A percentile compares a stretch with the other conserved stretches of the same genome.
These are phyloP conservation scores for Cryoendolithus antarcticus DNA, from an alignment of 2,329 filamentous ascomycete species.

Conservation along the genomic window DNA sequence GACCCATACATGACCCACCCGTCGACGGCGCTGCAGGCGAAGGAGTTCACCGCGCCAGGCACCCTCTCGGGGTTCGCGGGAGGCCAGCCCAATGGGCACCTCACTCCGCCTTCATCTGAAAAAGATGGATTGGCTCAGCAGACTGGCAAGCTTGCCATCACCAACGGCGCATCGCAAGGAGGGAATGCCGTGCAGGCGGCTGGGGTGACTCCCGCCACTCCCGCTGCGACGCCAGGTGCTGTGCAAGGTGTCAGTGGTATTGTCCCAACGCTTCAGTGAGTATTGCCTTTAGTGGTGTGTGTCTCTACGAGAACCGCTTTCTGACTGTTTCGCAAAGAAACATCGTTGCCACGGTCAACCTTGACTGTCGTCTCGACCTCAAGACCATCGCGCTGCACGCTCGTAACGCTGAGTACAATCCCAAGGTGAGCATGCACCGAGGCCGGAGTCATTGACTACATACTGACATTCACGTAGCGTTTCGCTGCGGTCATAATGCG, in stretches of 20 bases:
- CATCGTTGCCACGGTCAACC: constrained; percentile 82
- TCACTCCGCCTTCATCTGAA: constrained; percentile 68
- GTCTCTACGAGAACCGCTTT: neutral
- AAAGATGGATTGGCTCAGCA: constrained; percentile 48
- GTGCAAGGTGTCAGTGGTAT: neutral
- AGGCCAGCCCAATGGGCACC: constrained; percentile 53
- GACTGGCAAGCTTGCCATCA: constrained; percentile 36
- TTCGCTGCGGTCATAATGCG: constrained; percentile 89
- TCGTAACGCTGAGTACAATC: constrained; percentile 80
- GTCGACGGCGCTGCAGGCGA: constrained; percentile 79
- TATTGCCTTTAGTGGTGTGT: neutral
- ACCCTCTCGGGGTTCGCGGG: constrained; percentile 78
- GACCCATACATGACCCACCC: constrained; percentile 78
- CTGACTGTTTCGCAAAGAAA: constrained; percentile 38
- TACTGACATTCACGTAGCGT: constrained; percentile 32
- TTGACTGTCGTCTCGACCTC: constrained; percentile 77
- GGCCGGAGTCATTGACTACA: no score
- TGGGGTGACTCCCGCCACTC: neutral
- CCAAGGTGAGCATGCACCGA: constrained; percentile 40
- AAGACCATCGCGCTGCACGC: constrained; percentile 85
- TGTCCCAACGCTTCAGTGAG: neutral
- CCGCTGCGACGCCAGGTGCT: neutral
- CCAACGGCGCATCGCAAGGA: constrained; percentile 40
- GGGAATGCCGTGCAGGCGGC: constrained; percentile 37
- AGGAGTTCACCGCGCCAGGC: constrained; percentile 85